Evolutionary conservation across 2,329 filamentous ascomycete genomes (phyloP), one percentile per base, ranked within the genome.

Genomic region (Cladophialophora bantiana): DNA sequence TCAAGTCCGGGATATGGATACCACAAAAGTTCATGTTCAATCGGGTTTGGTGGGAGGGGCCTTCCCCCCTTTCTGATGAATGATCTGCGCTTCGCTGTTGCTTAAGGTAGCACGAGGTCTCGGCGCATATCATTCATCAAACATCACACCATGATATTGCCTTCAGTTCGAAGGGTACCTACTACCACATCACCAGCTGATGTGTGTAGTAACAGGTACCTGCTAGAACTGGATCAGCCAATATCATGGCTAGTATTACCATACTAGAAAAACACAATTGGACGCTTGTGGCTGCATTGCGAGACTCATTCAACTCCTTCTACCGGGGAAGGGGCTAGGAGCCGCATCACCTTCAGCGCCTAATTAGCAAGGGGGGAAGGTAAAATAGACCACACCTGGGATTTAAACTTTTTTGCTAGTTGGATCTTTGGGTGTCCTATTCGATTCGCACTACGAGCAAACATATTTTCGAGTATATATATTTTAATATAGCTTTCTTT

Each of bases 1-100:
- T 50, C 45, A 26, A 50, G 45, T 50, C 15, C 45, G 45, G 45
- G 45, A 50, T 50, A 50, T 50, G 45, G 45, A 50, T 26, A 26
- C 42, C 45, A 26, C 18, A 50, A 50, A 45, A 45, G 40, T 45
- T 45, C 40, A 26, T 50, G 12, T 50, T 50, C 45, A 26, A 50
- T 50, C 45, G 45, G 45, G 45, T 50, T 50, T 50, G 45, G 45
- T 20, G 45, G 45, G 45, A 50, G 45, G 45, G 45, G 45, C 45
- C 45, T 50, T 50, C 18, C 45, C 45, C 45, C 45, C 45, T 42
- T 20, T 6, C 10, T 26, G 18, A 26, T 26, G 1, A 26, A 50
- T 50, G 15, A 12, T 50, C 26, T 50, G 45, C 7, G 45, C 18
- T 26, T 26, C 45, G 45, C 45, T 50, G 45, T 26, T 50, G 45